Percentiles rank a stretch among this genome's conserved stretches.
These are phyloP conservation scores for Xylaria sp. DNA, from an alignment of 2,329 filamentous ascomycete genomes.

Conservation along the genomic window DNA sequence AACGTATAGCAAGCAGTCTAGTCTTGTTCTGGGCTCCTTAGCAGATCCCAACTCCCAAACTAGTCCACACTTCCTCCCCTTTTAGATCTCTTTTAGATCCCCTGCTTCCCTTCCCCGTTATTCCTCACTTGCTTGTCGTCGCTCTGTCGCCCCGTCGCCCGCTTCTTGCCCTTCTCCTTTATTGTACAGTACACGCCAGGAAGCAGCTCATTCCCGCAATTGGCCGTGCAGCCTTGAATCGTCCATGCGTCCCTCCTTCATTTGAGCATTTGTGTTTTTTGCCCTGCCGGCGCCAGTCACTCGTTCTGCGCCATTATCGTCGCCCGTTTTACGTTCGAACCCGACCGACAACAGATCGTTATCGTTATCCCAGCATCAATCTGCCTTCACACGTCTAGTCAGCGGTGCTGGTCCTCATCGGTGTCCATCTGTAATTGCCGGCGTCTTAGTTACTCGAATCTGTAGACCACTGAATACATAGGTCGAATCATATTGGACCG, in stretches of 20 bases:
- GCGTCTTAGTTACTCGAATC: not conserved
- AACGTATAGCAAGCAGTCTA: not conserved
- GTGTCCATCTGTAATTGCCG: not conserved
- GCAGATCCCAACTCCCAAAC: conserved; percentile 8
- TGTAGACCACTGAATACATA: not conserved
- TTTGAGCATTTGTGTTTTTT: conserved; percentile 24
- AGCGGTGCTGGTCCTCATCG: conserved; percentile 2
- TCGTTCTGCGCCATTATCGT: conserved; percentile 26
- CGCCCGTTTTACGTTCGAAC: conserved; percentile 8
- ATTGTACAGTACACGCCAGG: not conserved
- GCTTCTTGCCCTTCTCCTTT: conserved; percentile 16
- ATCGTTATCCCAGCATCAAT: conserved; percentile 9
- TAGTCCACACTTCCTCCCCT: conserved; percentile 18
- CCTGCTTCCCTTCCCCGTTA: conserved; percentile 16
- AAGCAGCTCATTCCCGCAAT: conserved; percentile 17
- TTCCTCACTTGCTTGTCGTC: conserved; percentile 22
- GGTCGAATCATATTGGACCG: not conserved
- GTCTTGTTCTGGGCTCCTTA: conserved; percentile 22
- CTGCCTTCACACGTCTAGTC: conserved; percentile 2
- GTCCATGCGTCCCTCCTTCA: conserved; percentile 14
- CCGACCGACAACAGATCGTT: conserved; percentile 11
- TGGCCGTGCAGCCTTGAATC: conserved; percentile 31
- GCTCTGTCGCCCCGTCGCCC: conserved; percentile 8
- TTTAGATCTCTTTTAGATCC: conserved; percentile 13
- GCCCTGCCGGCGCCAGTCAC: conserved; percentile 24